Evolutionary conservation across 768 basidiomycete genomes (phyloP), one percentile per base, ranked within the genome.

Genomic region (Fomitopsis serialis): DNA sequence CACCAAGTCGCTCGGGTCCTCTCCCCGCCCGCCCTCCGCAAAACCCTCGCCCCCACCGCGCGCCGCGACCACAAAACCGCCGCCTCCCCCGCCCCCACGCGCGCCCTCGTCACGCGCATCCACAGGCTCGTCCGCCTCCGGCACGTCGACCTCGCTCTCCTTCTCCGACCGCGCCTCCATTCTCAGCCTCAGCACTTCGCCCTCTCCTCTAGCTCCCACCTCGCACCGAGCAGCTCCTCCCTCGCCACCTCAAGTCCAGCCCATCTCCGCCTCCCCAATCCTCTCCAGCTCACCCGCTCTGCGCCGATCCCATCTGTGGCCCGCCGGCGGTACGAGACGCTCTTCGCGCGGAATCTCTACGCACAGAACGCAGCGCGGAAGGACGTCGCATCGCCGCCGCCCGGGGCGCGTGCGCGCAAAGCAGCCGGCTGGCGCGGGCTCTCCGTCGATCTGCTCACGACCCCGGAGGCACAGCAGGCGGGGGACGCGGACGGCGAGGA

Each of bases 361-460:
- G 79, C 80, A 54, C 71, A 70, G 51, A 75, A 77, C 24, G 72
- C 67, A 50, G 75, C 72, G 1, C 17, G 19, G 10, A 52, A 45
- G 13, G 29, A 53, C 36, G 45, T 57, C 13, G 50, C 56, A 45
- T 60, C 59, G 11, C 59, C 63, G 13, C 61, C 15, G 54, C 70
- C 49, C 67, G 72, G 45, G 15, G 74, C 76, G 56, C 75, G 78
- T 42, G 63, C 62, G 37, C 66, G 83, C 53, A 78, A 82, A 52
- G 82, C 85, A 1, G 81, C 79, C 2, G 89, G 89, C 2, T 92
- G 89, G 89, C 73, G 86, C 42, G 87, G 82, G 9, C 63, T 85
- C 37, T 86, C 85, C 1, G 79, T 88, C 25, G 87, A 89, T 63
- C 67, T 84, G 49, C 80, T 83, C 49, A 77, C 78, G 11, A 73